phyloP scores from a whole-genome alignment of 192 early-diverging fungal species.

The Coemansia sp. region DNA sequence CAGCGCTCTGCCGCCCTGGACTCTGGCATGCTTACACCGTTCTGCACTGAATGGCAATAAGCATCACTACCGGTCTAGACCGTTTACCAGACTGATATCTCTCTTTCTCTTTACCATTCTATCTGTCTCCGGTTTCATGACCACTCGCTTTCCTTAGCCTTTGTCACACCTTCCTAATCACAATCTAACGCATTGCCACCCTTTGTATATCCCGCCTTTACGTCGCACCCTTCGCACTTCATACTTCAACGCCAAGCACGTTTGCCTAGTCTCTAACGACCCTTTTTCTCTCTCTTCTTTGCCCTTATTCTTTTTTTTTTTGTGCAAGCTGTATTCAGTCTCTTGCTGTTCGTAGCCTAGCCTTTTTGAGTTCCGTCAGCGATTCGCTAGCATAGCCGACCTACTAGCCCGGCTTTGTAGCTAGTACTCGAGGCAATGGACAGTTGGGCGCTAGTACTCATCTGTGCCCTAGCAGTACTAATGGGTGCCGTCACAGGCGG shows the following conservation, averaged over 20 bases:
- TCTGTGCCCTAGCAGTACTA: constrained; percentile 1
- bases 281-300: neutral
- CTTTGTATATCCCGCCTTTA: neutral
- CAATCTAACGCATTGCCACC: neutral
- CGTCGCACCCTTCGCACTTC: neutral
- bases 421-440: constrained; percentile 4
- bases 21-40: neutral
- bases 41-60: neutral
- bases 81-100: neutral
- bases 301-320: neutral
- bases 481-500: constrained; percentile 7
- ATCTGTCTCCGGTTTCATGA: neutral
- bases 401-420: neutral
- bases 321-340: neutral
- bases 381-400: neutral
- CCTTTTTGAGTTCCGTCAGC: too few relatives aligned
- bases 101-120: neutral
- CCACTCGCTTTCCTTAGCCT: neutral
- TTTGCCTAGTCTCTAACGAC: neutral
- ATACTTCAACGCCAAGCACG: neutral
- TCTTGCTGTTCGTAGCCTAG: neutral
- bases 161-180: neutral
- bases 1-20: constrained; percentile 1
- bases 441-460: constrained; percentile 15
- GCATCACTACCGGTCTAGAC: neutral